Percentiles rank a stretch among this genome's conserved stretches.
phyloP scores from a whole-genome alignment of 2,329 filamentous ascomycete genomes.

The Fusarium equiseti region DNA sequence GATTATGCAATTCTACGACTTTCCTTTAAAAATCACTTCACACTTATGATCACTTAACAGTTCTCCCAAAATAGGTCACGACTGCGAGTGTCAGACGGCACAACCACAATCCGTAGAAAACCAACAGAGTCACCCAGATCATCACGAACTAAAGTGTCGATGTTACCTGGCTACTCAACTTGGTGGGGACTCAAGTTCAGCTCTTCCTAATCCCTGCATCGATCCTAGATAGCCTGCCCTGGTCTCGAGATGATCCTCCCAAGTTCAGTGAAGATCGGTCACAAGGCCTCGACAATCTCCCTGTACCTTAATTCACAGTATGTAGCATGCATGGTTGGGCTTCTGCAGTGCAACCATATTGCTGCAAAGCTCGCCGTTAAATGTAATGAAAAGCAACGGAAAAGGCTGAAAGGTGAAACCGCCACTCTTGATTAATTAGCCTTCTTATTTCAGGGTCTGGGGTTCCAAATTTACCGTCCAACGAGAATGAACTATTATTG shows the following conservation, averaged over 20 bases:
- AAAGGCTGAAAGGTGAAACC: slow-evolving; percentile 37
- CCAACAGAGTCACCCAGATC: slow-evolving; percentile 9
- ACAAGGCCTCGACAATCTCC: slow-evolving; percentile 16
- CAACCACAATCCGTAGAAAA: slow-evolving; percentile 36
- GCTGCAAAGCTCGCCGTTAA: slow-evolving; percentile 17
- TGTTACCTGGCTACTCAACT: slow-evolving; percentile 9
- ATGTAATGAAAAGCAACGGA: background rate
- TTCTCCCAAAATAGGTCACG: slow-evolving; percentile 24
- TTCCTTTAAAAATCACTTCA: background rate
- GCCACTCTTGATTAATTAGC: slow-evolving; percentile 38
- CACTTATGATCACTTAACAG: background rate
- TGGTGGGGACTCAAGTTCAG: slow-evolving; percentile 37
- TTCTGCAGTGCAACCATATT: slow-evolving; percentile 14
- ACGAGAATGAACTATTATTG: slow-evolving; percentile 12
- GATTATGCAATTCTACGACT: background rate
- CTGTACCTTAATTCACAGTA: slow-evolving; percentile 7
- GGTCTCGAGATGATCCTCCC: slow-evolving; percentile 27
- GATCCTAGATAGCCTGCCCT: slow-evolving; percentile 25
- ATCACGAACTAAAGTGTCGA: slow-evolving; percentile 5
- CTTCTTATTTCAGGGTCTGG: slow-evolving; percentile 36
- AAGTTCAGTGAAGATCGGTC: slow-evolving; percentile 22
- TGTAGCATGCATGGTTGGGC: background rate
- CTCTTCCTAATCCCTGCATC: slow-evolving; percentile 33
- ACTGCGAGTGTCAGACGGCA: slow-evolving; percentile 44
- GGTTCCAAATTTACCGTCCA: slow-evolving; percentile 34